Evolutionary conservation across 495 filamentous ascomycete species (phyloP), one percentile per base, ranked within the genome.

Genomic region (Cercophora scortea): DNA sequence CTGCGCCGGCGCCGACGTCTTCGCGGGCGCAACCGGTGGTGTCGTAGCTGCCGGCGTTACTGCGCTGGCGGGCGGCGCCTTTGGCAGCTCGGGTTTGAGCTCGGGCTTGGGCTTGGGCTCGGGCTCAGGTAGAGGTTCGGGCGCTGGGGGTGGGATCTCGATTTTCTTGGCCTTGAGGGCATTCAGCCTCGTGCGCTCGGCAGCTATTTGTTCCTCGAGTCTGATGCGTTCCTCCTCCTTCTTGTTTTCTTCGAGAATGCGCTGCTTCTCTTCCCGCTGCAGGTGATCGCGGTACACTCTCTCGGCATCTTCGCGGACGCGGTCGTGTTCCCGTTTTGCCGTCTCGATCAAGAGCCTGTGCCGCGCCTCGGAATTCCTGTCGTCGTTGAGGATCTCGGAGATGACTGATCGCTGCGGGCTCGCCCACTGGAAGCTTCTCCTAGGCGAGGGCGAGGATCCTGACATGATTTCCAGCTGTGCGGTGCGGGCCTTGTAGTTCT

Each of bases 341-440:
- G 76, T 70, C 40, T 81, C 80, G 13, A 92, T 76, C 1, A 85
- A 79, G 44, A 74, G 74, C 50, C 74, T 75, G 52, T 89, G 83
- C 6, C 70, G 69, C 15, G 68, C 60, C 44, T 70, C 71, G 16
- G 72, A 69, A 50, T 78, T 73, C n/a, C 73, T 60, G 38, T 57
- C 55, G 38, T 72, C 71, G 44, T 45, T 32, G 9, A 76, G 55
- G 38, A 72, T 56, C 12, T 69, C 66, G 39, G 66, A 61, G n/a
- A 74, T 50, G 15, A 62, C 55, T 19, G 59, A 47, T 47, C 66
- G 56, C 19, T 67, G 55, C 7, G 71, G 67, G 39, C 64, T 71
- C 12, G 65, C 49, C 62, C 60, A 67, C 51, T 65, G 63, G 48
- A 60, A 55, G 56, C 66, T 71, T 48, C 57, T 60, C 17, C 61